These are phyloP conservation scores for Solioccasus polychromus DNA, from an alignment of 768 basidiomycete genomes.

Conservation along the genomic window DNA sequence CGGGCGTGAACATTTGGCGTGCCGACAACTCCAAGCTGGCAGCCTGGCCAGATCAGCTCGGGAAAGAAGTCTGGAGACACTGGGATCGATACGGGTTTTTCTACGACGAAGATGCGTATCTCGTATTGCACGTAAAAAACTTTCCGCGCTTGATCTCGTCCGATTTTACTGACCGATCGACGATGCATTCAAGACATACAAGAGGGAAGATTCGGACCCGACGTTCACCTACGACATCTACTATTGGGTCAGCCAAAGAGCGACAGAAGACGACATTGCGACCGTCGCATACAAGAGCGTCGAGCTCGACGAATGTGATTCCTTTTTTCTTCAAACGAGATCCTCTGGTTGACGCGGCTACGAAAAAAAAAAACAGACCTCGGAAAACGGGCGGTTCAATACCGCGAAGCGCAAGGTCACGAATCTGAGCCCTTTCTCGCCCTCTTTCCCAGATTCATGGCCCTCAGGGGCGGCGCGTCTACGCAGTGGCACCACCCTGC, in stretches of 20 bases:
- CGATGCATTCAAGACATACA: conserved; percentile 48
- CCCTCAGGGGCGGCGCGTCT: too few species aligned
- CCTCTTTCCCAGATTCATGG: conserved; percentile 48
- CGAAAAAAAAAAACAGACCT: conserved; percentile 33
- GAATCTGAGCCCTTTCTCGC: conserved; percentile 52
- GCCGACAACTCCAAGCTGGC: conserved; percentile 56
- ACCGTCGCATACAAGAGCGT: conserved; percentile 67
- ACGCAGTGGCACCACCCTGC: too few species aligned
- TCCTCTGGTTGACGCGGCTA: neutral
- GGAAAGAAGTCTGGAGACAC: too few species aligned
- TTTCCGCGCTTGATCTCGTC: neutral
- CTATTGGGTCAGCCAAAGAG: conserved; percentile 62
- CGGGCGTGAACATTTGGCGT: conserved; percentile 55
- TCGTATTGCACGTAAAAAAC: conserved; percentile 56
- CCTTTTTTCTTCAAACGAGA: too few species aligned
- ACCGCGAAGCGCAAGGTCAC: conserved; percentile 58
- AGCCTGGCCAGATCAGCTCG: conserved; percentile 11
- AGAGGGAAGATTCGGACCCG: conserved; percentile 39
- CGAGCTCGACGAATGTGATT: conserved; percentile 55
- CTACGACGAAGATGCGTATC: conserved; percentile 66
- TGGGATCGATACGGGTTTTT: conserved; percentile 48
- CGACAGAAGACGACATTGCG: conserved; percentile 58
- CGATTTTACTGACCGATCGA: neutral
- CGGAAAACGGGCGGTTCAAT: conserved; percentile 54
- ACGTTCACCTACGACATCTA: conserved; percentile 56